phyloP scores from a whole-genome alignment of 2,329 filamentous ascomycete genomes.

The Acephala macrosclerotiorum region DNA sequence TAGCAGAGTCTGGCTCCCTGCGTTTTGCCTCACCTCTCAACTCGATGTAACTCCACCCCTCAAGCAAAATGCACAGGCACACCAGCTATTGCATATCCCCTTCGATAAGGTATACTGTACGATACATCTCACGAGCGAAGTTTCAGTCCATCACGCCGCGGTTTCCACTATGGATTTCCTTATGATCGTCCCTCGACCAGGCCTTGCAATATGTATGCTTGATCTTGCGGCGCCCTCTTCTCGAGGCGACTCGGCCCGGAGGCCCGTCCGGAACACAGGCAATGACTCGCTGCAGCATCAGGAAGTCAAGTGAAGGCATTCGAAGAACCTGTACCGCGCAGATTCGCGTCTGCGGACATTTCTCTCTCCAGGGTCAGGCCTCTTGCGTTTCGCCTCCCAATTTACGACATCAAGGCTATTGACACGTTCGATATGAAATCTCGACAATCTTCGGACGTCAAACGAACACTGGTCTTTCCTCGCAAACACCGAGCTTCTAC shows the following conservation, averaged over 20 bases:
- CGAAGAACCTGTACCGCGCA: not conserved
- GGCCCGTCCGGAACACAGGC: conserved; percentile 13
- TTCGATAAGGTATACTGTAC: not conserved
- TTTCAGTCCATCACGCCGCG: not conserved
- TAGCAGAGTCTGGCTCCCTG: not conserved
- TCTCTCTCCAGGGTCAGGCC: not conserved
- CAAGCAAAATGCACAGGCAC: not conserved
- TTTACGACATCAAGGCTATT: conserved; percentile 1
- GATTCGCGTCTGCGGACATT: not conserved
- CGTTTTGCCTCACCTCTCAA: not conserved
- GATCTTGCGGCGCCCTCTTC: conserved; percentile 5
- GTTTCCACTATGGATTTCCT: not conserved
- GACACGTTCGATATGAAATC: conserved; percentile 7
- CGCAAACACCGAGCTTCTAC: not conserved
- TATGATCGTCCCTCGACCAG: not conserved
- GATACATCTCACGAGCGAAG: not conserved
- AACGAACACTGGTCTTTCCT: not conserved
- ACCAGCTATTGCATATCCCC: conserved; percentile 1
- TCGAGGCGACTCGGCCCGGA: conserved; percentile 27
- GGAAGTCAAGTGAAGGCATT: not conserved
- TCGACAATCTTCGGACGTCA: conserved; percentile 3
- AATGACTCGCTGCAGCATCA: not conserved
- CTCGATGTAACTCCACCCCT: conserved; percentile 4
- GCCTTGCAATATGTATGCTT: not conserved
- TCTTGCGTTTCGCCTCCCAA: conserved; percentile 11